Conservation (phyloP, 1,284 basidiomycete species). For the Kwoniella shivajii region DNA sequence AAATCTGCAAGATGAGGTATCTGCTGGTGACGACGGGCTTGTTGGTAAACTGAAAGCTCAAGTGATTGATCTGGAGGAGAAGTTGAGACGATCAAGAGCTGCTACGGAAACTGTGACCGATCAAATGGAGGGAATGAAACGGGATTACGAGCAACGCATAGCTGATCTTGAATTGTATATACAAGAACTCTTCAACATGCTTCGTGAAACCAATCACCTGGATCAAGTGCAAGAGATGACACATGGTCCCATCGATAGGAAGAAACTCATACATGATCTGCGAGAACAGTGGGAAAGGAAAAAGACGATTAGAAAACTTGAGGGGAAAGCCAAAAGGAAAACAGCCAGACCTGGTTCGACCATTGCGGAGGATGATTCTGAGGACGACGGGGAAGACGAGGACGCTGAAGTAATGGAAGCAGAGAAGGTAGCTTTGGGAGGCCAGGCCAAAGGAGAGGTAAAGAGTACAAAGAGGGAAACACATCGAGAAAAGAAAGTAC, state of each 20-base stretch:
- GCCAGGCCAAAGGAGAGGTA: constrained; percentile 23
- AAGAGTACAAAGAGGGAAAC: constrained; percentile 39
- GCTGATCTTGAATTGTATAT: constrained; percentile 88
- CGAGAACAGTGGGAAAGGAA: constrained; percentile 74
- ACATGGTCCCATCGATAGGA: constrained; percentile 68
- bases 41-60: constrained; percentile 79
- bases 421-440: constrained; percentile 40
- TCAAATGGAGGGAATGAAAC: constrained; percentile 78
- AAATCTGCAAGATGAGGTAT: constrained; percentile 74
- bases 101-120: constrained; percentile 73
- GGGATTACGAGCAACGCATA: constrained; percentile 82
- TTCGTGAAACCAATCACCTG: constrained; percentile 77
- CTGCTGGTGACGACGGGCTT: constrained; percentile 76
- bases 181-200: constrained; percentile 89
- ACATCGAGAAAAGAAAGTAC: constrained; percentile 34
- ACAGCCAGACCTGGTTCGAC: constrained; percentile 4
- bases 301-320: constrained; percentile 82
- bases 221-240: constrained; percentile 67
- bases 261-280: constrained; percentile 75
- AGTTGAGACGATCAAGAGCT: constrained; percentile 74
- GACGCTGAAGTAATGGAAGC: constrained; percentile 54
- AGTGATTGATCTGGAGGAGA: constrained; percentile 73
- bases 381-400: constrained; percentile 52
- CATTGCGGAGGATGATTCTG: constrained; percentile 25
- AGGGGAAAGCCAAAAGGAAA: constrained; percentile 60